These are phyloP conservation scores for Paecilomyces variotii DNA, from an alignment of 2,329 filamentous ascomycete species.

Conservation along the genomic window DNA sequence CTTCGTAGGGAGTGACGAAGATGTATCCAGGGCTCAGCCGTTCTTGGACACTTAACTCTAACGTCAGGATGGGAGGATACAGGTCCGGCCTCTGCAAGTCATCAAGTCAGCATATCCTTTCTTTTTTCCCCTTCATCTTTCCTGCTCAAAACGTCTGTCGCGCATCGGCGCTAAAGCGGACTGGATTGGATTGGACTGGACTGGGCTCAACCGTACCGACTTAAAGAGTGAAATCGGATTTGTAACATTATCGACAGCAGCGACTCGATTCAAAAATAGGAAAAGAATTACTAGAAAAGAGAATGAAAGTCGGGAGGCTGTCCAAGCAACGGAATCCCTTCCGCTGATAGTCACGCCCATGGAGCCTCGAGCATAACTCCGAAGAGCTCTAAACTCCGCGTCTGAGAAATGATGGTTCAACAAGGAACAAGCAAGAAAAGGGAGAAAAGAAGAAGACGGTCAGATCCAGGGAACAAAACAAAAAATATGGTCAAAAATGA, in stretches of 20 bases:
- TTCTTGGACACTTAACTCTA: constrained; percentile 19
- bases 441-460: not conserved
- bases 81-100: constrained; percentile 30
- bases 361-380: constrained; percentile 7
- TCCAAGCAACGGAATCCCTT: not conserved
- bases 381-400: constrained; percentile 1
- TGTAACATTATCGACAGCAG: constrained; percentile 17
- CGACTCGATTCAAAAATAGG: constrained; percentile 8
- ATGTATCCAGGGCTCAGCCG: constrained; percentile 42
- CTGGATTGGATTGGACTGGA: no score
- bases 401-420: not conserved
- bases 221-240: constrained; percentile 25
- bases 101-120: not conserved
- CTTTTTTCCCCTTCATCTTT: not conserved
- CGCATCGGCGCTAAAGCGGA: not conserved
- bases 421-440: not conserved
- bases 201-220: constrained; percentile 22
- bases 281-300: constrained; percentile 2
- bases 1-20: constrained; percentile 44
- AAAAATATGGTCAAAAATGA: not conserved
- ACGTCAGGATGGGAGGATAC: constrained; percentile 25
- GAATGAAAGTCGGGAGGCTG: constrained; percentile 1
- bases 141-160: not conserved
- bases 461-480: no score
- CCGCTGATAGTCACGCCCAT: constrained; percentile 3